Evolutionary conservation across 805 yeast species (phyloP).

Genomic region (Tetrapisispora taiwanensis): DNA sequence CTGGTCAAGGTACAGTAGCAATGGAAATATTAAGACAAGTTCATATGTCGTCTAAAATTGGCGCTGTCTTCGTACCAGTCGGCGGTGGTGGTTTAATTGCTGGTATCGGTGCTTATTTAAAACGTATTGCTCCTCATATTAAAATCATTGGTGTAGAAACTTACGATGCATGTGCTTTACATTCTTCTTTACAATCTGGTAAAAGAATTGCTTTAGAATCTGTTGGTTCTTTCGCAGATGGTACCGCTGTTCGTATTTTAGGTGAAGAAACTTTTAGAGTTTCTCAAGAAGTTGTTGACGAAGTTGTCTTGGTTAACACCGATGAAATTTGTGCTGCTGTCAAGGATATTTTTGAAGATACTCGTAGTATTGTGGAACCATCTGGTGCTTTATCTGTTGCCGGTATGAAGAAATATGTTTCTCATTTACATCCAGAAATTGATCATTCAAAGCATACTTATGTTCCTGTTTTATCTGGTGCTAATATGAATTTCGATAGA

Average conservation of each 20-base stretch:
- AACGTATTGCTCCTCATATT: slow-evolving; percentile 95
- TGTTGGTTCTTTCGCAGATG: slow-evolving; percentile 98
- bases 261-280: slow-evolving; percentile 91
- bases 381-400: slow-evolving; percentile 96
- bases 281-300: slow-evolving; percentile 74
- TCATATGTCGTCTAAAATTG: slow-evolving; percentile 49
- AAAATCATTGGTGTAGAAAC: slow-evolving; percentile 95
- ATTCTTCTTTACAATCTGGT: slow-evolving; percentile 51
- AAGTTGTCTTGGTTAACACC: slow-evolving; percentile 71
- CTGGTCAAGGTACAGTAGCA: slow-evolving; percentile 98
- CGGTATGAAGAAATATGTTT: slow-evolving; percentile 77
- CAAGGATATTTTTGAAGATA: slow-evolving; percentile 92
- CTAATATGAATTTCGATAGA: slow-evolving; percentile 96
- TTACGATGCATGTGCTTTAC: slow-evolving; percentile 86
- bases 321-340: slow-evolving; percentile 97
- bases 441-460: slow-evolving; percentile 64
- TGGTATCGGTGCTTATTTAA: slow-evolving; percentile 83
- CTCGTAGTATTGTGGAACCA: slow-evolving; percentile 89
- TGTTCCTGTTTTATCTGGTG: slow-evolving; percentile 85
- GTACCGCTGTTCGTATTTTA: slow-evolving; percentile 84
- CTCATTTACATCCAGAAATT: slow-evolving; percentile 48
- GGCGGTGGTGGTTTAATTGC: slow-evolving; percentile 97
- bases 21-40: slow-evolving; percentile 86
- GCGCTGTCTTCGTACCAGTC: slow-evolving; percentile 83
- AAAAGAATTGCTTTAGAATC: slow-evolving; percentile 46